Evolutionary conservation across 2,329 filamentous ascomycete genomes (phyloP), one percentile per base, ranked within the genome.

Genomic region (Fusarium clavum): DNA sequence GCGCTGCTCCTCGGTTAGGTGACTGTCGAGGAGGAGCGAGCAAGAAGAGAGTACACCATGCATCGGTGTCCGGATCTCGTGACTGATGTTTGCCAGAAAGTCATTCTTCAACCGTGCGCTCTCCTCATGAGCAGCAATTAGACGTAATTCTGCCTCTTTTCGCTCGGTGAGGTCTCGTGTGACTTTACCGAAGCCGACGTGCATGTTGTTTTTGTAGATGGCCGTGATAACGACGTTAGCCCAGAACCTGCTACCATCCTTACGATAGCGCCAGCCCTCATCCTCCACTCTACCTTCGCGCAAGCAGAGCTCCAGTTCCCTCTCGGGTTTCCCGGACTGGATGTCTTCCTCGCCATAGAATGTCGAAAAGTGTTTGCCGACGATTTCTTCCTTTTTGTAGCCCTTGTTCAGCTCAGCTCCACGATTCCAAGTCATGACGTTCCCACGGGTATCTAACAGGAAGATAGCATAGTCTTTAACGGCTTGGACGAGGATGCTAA

Each of bases 391-490:
- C 34, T 61, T 61, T 20, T 34, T 61, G 2, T 49, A 61, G 1
- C 57, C 57, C 5, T 61, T 61, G n/a, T 49, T 61, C 5, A 61
- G 14, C 22, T 61, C 57, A 13, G 57, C 57, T 24, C 57, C 57
- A 18, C 14, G 8, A 9, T 61, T 61, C 57, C 57, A 61, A 0
- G 57, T 61, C 57, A 61, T 59, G 4, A 61, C 27, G 2, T 61
- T 61, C 3, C 57, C 57, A 3, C 53, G 43, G 0, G 57, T 59
- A 34, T 61, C 57, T 9, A 61, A 34, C 3, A 61, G 34, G 27
- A 61, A 61, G 22, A 61, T 61, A 5, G 57, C 57, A 24, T 61
- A 61, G 16, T 61, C 57, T 16, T 61, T 61, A 3, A 61, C 57
- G 4, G 57, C 57, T 9, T 61, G 57, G 4, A 61, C 43, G 2